phyloP scores from a whole-genome alignment of 176 grass and related monocot genomes.

The Oryza glumipatula region DNA sequence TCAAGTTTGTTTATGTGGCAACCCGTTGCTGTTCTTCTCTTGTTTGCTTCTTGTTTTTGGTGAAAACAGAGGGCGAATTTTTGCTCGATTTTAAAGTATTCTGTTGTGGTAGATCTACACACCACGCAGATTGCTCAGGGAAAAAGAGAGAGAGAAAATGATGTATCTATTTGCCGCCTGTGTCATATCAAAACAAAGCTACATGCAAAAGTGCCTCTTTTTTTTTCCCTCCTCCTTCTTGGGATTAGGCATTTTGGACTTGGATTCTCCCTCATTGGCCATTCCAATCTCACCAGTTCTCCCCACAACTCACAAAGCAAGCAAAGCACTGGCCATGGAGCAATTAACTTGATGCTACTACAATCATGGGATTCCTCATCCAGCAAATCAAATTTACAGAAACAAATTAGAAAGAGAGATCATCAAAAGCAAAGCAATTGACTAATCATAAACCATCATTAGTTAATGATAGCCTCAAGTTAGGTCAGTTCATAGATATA shows the following conservation, averaged over 20 bases:
- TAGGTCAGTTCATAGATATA: slow-evolving; percentile 37
- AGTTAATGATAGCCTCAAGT: slow-evolving; percentile 40
- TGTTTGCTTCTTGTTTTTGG: slow-evolving; percentile 16
- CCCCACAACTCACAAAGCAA: slow-evolving; percentile 8
- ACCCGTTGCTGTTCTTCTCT: slow-evolving; percentile 27
- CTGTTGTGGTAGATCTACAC: slow-evolving; percentile 16
- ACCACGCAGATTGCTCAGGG: slow-evolving; percentile 16
- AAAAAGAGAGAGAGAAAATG: neutral
- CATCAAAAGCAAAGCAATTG: slow-evolving; percentile 9
- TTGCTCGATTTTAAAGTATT: neutral
- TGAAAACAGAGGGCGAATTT: slow-evolving; percentile 20
- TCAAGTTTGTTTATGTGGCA: slow-evolving; percentile 35
- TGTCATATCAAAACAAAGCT: slow-evolving; percentile 21
- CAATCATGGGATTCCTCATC: slow-evolving; percentile 42
- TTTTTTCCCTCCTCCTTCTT: neutral
- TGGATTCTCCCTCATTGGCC: slow-evolving; percentile 9
- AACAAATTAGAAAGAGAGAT: neutral
- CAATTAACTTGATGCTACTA: slow-evolving; percentile 2
- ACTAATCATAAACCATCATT: slow-evolving; percentile 41
- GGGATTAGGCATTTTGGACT: slow-evolving; percentile 41
- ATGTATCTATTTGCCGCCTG: slow-evolving; percentile 13
- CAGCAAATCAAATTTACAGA: slow-evolving; percentile 24
- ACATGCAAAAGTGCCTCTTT: slow-evolving; percentile 21
- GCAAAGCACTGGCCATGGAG: neutral
- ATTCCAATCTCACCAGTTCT: neutral